Evolutionary conservation across 2,329 filamentous ascomycete species (phyloP), one percentile per base, ranked within the genome.

Genomic region (Botrytis elliptica): DNA sequence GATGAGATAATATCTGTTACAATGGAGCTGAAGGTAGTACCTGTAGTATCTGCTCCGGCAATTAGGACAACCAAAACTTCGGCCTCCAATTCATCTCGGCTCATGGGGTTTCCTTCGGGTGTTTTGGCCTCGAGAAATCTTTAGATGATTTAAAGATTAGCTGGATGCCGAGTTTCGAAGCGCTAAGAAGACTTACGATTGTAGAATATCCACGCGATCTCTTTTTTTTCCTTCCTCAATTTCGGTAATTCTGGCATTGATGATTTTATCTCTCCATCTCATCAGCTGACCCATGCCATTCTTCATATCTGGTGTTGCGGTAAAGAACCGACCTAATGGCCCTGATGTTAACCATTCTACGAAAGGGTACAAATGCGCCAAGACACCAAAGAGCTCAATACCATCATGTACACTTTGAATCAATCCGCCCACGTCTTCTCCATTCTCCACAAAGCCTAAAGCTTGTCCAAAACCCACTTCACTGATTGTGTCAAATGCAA

Each of bases 401-500:
- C 57, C 69, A 9, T 87, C 85, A 78, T 88, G 86, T 78, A 89
- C 86, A 0, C 85, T 84, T 78, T 87, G 80, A 74, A 89, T 88
- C 18, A 89, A 82, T 20, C 86, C 86, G 46, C 83, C 85, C 18
- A 89, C 84, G 76, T 89, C 88, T 36, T 82, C 81, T 29, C 83
- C 87, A 70, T 84, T 82, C 72, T 86, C 83, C 22, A 89, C 82
- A 77, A 90, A 90, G 18, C 88, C 87, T 70, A 90, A 85, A 2
- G 87, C 84, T 7, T 83, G 85, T 7, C 88, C 87, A 76, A 89
- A 89, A 1, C 85, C 87, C 59, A 89, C 82, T 75, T 88, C 86
- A 36, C 84, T 85, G 72, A 89, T 87, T 55, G 88, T 85, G 77
- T 89, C 88, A 81, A 88, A 89, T 4, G 86, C 87, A 33, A 72